Evolutionary conservation across 2,329 filamentous ascomycete genomes (phyloP), one percentile per base, ranked within the genome.

Genomic region (Aureobasidium subglaciale): DNA sequence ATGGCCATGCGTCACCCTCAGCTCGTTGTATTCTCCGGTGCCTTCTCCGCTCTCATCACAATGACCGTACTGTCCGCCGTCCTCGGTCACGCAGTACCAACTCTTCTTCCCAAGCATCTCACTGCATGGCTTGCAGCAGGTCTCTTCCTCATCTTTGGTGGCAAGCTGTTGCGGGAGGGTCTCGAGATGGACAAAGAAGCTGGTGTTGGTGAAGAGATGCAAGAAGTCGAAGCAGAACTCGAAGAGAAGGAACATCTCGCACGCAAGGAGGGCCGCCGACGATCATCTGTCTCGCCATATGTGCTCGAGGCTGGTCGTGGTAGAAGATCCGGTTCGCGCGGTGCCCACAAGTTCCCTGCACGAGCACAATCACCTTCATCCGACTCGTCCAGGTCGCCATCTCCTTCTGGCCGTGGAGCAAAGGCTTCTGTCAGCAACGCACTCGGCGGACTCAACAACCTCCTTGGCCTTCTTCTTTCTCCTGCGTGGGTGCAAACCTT

Each of bases 1-100:
- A 99, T 99, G 93, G 93, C 93, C 11, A 99, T 99, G 93, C 93
- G 96, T 69, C 92, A 99, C 66, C 87, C 93, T 59, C 86, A 93
- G 52, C 76, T 96, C 61, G 81, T 97, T 11, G 93, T 99, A 59
- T 99, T 99, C 73, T 88, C 89, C 2, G 90, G 93, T 7, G 93
- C 93, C n/a, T 92, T 96, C 64, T 84, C 86, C 53, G 95, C 93
- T 9, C 78, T 99, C 42, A 82, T 96, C 58, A 82, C 88, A 68
- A 99, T 99, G 93, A 99, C 93, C 0, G 81, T 97, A 9, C 81
- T 99, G 15, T 97, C 93, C 1, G 93, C 93, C 8, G 78, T 97
- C 5, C 79, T 97, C 3, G 93, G 93, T 18, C 93, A 99, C 67
- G 88, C 91, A 0, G 88, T 97, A 0, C 93, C 93, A 1, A 85